Evolutionary conservation across 2,329 filamentous ascomycete genomes (phyloP).

Genomic region (Paracoccidioides lutzii): DNA sequence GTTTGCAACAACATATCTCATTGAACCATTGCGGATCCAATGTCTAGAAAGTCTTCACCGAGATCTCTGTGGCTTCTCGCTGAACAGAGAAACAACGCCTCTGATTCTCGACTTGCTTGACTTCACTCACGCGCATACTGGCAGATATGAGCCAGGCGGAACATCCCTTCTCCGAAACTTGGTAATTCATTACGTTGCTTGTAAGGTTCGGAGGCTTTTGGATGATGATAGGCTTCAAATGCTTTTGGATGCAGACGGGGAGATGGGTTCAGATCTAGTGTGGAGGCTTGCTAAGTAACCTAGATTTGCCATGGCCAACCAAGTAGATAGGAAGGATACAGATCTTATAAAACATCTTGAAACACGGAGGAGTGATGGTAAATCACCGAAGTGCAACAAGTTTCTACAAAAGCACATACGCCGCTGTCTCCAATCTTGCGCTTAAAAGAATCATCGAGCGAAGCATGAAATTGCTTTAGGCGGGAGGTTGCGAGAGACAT

Average conservation of each 20-base stretch:
- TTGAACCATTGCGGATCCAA: constrained; percentile 1
- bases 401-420: no score
- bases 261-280: constrained; percentile 7
- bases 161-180: constrained; percentile 5
- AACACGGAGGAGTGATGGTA: no score
- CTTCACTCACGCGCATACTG: constrained; percentile 1
- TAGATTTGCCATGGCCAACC: no score
- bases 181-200: constrained; percentile 7
- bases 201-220: constrained; percentile 1
- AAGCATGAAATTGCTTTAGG: not conserved
- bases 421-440: no score
- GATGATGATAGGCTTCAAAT: constrained; percentile 2
- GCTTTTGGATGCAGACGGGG: constrained; percentile 3
- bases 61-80: constrained; percentile 3
- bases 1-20: constrained; percentile 8
- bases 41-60: constrained; percentile 2
- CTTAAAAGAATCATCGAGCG: not conserved
- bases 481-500: not conserved
- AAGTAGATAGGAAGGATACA: no score
- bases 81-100: not conserved
- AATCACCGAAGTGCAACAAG: no score
- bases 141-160: constrained; percentile 2
- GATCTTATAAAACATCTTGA: no score
- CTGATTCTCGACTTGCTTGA: not conserved
- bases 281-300: no score